Percentiles rank a stretch among this genome's conserved stretches.
phyloP scores from a whole-genome alignment of 176 grass and related monocot species.

The Neostapfia colusana region DNA sequence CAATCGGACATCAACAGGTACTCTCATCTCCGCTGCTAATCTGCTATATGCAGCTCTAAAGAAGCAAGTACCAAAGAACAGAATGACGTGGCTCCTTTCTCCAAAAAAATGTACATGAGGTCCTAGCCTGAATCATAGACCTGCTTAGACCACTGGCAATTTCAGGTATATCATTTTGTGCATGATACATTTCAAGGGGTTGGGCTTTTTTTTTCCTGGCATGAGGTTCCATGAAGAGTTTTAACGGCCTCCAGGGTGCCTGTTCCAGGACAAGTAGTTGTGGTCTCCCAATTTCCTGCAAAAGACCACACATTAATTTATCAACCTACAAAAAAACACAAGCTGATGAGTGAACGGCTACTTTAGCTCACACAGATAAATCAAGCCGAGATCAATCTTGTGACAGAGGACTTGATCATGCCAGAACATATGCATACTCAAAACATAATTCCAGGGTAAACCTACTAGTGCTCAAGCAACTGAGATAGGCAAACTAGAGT shows the following conservation, averaged over 20 bases:
- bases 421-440: constrained; percentile 7
- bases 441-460: not conserved
- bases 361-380: not conserved
- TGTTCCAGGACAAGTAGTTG: constrained; percentile 86
- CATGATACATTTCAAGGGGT: constrained; percentile 33
- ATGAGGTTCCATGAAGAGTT: not conserved
- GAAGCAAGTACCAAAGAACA: constrained; percentile 20
- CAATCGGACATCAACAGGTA: not conserved
- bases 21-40: not conserved
- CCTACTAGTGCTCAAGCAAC: not conserved
- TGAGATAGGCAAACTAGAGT: constrained; percentile 3
- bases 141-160: not conserved
- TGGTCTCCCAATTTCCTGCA: constrained; percentile 88
- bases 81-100: constrained; percentile 20
- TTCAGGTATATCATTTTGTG: constrained; percentile 35
- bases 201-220: not conserved
- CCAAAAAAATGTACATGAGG: constrained; percentile 39
- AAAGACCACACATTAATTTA: constrained; percentile 14
- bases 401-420: constrained; percentile 2
- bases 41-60: constrained; percentile 29
- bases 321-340: not conserved
- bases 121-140: constrained; percentile 24
- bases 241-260: constrained; percentile 52
- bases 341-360: not conserved
- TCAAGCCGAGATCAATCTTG: not conserved